Percentiles rank a stretch among this genome's conserved stretches.
phyloP scores from a whole-genome alignment of 768 basidiomycete genomes.

The Lactifluus piperatus region DNA sequence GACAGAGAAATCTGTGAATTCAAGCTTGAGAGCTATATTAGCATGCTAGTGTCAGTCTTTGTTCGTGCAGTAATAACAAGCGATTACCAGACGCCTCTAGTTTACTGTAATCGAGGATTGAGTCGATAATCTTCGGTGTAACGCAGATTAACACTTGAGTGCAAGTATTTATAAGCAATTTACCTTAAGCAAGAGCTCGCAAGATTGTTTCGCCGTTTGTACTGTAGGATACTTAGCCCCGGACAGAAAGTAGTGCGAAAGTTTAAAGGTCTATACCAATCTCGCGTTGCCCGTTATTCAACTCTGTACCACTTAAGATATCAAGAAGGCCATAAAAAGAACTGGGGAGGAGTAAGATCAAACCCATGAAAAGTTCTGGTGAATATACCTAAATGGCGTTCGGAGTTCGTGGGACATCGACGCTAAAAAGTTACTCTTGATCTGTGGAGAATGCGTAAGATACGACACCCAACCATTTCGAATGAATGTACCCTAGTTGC shows the following conservation, averaged over 20 bases:
- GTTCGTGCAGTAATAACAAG: background rate
- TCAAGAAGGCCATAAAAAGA: slow-evolving; percentile 73
- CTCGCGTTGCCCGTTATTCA: slow-evolving; percentile 60
- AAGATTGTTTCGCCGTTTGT: slow-evolving; percentile 71
- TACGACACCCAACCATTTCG: background rate
- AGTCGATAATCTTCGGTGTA: slow-evolving; percentile 56
- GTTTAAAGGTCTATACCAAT: slow-evolving; percentile 36
- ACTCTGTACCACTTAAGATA: slow-evolving; percentile 60
- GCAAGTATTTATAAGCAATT: background rate
- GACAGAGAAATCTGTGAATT: slow-evolving; percentile 54
- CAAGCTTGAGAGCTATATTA: slow-evolving; percentile 53
- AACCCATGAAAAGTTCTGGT: background rate
- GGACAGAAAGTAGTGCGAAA: background rate
- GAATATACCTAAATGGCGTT: slow-evolving; percentile 60
- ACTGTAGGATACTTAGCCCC: slow-evolving; percentile 30
- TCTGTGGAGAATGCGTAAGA: slow-evolving; percentile 32
- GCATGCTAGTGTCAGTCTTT: slow-evolving; percentile 8
- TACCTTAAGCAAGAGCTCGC: slow-evolving; percentile 64
- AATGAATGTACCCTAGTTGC: slow-evolving; percentile 48
- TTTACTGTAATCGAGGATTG: slow-evolving; percentile 73
- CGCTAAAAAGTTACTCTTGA: slow-evolving; percentile 70
- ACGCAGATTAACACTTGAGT: background rate
- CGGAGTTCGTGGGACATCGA: slow-evolving; percentile 72
- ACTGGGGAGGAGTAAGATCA: slow-evolving; percentile 22
- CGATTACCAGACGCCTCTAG: slow-evolving; percentile 58